Evolutionary conservation across 306 rosid species (phyloP).

Genomic region (Lablab purpureus): DNA sequence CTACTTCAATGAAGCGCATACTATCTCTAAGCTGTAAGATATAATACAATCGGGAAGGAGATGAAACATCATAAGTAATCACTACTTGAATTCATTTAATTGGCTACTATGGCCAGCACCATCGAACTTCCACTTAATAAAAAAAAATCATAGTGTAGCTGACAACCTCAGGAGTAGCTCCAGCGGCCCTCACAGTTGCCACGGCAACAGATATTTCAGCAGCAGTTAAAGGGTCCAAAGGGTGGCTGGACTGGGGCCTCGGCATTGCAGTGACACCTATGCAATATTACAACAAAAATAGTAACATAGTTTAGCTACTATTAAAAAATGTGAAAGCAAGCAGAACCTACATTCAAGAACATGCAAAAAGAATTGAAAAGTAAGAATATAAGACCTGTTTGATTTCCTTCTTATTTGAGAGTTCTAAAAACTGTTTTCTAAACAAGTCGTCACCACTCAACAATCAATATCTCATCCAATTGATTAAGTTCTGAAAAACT

Average conservation of each 20-base stretch:
- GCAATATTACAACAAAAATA: constrained; percentile 17
- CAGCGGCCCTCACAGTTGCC: constrained; percentile 94
- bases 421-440: neutral
- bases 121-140: neutral
- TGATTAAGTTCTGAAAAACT: neutral
- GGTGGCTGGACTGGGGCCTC: constrained; percentile 88
- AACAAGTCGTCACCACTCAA: neutral
- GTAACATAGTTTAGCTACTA: constrained; percentile 1
- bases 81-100: constrained; percentile 33
- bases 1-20: constrained; percentile 92
- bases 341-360: constrained; percentile 13
- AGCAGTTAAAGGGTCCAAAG: constrained; percentile 86
- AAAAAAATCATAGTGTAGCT: constrained; percentile 19
- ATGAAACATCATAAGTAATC: constrained; percentile 33
- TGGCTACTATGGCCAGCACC: neutral
- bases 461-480: neutral
- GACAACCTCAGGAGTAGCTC: constrained; percentile 89
- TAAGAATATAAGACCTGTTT: too few species aligned
- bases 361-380: neutral
- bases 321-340: constrained; percentile 24
- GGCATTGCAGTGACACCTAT: constrained; percentile 69
- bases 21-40: constrained; percentile 80
- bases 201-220: constrained; percentile 92
- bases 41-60: constrained; percentile 36
- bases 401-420: neutral